These are phyloP conservation scores for Auxenochlorella pyrenoidosa DNA, from an alignment of 139 green algal genomes.

Conservation along the genomic window DNA sequence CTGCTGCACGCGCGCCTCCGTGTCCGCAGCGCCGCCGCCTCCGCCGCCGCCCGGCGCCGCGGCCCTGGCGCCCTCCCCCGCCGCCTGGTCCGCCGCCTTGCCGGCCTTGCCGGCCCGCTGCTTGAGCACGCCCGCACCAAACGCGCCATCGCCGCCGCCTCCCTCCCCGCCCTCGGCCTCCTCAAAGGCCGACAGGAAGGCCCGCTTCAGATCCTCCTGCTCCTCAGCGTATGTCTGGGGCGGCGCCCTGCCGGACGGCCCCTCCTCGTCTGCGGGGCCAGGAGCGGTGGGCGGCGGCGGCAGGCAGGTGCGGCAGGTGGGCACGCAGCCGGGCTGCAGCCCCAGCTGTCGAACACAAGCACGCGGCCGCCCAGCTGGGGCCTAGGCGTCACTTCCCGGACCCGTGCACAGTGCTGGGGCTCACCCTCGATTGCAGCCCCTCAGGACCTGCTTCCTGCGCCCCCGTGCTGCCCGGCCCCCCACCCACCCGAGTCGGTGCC, in stretches of 20 bases:
- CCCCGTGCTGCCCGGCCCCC: too few species aligned
- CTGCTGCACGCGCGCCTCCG: slow-evolving; percentile 42
- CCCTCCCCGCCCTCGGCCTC: slow-evolving; percentile 28
- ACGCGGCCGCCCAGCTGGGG: too few species aligned
- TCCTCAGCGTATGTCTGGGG: slow-evolving; percentile 75
- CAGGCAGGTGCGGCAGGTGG: neutral
- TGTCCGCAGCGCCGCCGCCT: neutral
- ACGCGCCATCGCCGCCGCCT: neutral
- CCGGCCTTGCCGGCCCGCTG: neutral
- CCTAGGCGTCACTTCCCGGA: too few species aligned
- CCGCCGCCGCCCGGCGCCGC: neutral
- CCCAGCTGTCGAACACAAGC: neutral
- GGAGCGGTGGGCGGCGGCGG: neutral
- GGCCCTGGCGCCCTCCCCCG: neutral
- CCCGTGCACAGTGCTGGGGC: too few species aligned
- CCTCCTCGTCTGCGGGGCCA: neutral
- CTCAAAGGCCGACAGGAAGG: slow-evolving; percentile 65
- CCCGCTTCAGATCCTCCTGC: slow-evolving; percentile 75
- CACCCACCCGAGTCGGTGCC: slow-evolving; percentile 2
- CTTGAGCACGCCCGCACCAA: slow-evolving; percentile 38
- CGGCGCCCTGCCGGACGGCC: neutral
- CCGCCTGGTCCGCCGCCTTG: neutral
- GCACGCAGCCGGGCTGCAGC: neutral
- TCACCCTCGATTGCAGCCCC: neutral
- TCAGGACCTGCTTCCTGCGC: neutral